Evolutionary conservation across 495 filamentous ascomycete species (phyloP), one percentile per base, ranked within the genome.

Genomic region (Aspergillus leporis): DNA sequence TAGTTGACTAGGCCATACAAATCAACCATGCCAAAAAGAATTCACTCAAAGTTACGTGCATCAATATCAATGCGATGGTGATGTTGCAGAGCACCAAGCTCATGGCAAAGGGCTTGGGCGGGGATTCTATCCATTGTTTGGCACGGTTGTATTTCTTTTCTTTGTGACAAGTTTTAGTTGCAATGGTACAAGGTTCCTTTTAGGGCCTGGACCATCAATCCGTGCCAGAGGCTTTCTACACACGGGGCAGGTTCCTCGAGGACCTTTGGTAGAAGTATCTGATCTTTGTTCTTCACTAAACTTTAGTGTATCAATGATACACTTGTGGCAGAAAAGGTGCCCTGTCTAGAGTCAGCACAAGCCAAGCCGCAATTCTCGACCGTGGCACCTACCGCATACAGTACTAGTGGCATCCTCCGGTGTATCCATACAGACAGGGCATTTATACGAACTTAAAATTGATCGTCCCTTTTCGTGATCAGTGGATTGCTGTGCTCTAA

Each of bases 361-460:
- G 13, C n/a, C 13, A 25, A 22, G 2, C 2, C 18, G 10, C 9
- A 16, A 28, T 10, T 9, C n/a, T 19, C 36, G 60, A 32, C 53
- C 13, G 46, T 47, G 47, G 28, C 7, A 81, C 89, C 68, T 85
- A 94, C 92, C 92, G 70, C 92, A 96, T 62, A 87, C 79, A 2
- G 92, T 96, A 43, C 86, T 86, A 1, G 90, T 93, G 60, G 93
- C 69, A 66, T 89, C 80, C 19, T 80, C 87, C 4, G 83, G 85
- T 41, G 83, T 81, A 53, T 95, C 92, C 85, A 96, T 87, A 76
- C 92, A 96, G 51, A 96, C 91, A 30, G 92, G 87, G 60, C 92
- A 96, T 36, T 62, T 87, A 79, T 59, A 90, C 74, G 51, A 72
- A 70, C 56, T 82, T 75, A 51, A 90, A 58, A 64, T 81, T 82